Evolutionary conservation across 805 yeast genomes (phyloP).

Genomic region (Ascoidea rubescens): DNA sequence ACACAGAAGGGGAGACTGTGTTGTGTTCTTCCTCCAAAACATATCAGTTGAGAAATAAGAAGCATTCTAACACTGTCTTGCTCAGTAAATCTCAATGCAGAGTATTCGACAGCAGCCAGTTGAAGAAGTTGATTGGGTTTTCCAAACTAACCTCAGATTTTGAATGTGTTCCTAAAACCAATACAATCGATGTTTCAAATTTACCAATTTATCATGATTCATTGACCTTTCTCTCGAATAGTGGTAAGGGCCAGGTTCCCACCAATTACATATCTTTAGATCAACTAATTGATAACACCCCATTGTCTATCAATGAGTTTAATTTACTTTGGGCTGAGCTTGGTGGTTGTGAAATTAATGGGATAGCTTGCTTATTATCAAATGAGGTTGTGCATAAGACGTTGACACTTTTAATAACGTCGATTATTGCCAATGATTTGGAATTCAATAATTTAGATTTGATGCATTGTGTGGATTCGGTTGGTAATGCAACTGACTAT

Average conservation of each 20-base stretch:
- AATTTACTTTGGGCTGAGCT: conserved; percentile 31
- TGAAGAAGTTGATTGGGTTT: conserved; percentile 19
- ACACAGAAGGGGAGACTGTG: conserved; percentile 29
- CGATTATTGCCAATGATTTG: conserved; percentile 21
- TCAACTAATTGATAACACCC: conserved; percentile 27
- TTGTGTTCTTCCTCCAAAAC: conserved; percentile 47
- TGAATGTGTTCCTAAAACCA: conserved; percentile 22
- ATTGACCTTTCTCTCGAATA: too few species aligned
- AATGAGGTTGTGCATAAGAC: conserved; percentile 20
- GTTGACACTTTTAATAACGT: conserved; percentile 23
- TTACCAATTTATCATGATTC: conserved; percentile 21
- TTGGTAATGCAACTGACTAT: conserved; percentile 11
- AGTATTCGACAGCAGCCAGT: too few species aligned
- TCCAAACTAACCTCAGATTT: conserved; percentile 21
- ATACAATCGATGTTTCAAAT: conserved; percentile 17
- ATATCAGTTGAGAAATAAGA: conserved; percentile 59
- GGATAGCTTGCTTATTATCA: conserved; percentile 24
- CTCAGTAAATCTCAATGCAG: conserved; percentile 21
- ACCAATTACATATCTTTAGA: conserved; percentile 14
- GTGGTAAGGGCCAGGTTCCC: conserved; percentile 14
- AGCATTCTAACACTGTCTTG: conserved; percentile 78
- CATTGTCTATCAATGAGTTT: conserved; percentile 45
- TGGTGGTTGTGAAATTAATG: conserved; percentile 37
- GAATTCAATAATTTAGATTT: too few species aligned
- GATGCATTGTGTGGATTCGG: too few species aligned